phyloP scores from a whole-genome alignment of 2,329 filamentous ascomycete species.

The Knufia fluminis region DNA sequence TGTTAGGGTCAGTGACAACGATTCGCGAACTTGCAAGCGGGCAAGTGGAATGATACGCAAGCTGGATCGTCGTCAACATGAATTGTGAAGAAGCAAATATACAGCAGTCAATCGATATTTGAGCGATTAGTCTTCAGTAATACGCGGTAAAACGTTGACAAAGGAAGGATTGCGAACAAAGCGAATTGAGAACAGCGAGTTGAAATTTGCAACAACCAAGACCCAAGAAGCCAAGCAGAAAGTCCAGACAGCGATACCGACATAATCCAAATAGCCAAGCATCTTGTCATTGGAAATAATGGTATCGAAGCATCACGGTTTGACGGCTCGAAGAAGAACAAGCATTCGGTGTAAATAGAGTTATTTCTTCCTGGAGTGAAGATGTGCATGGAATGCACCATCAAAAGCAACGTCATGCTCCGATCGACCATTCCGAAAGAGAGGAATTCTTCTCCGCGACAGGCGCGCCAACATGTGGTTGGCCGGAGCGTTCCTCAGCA shows the following conservation, averaged over 20 bases:
- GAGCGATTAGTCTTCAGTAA: background rate
- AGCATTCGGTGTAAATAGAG: slow-evolving; percentile 4
- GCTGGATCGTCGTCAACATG: too few relatives aligned
- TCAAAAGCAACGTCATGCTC: background rate
- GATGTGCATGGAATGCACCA: background rate
- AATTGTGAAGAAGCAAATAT: too few relatives aligned
- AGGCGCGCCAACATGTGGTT: background rate
- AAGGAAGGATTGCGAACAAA: slow-evolving; percentile 1
- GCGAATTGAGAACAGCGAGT: background rate
- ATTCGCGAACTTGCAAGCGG: background rate
- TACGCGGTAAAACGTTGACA: background rate
- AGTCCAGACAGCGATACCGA: background rate
- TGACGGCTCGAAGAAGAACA: slow-evolving; percentile 4
- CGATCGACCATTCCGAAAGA: background rate
- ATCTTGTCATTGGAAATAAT: background rate
- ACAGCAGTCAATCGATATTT: background rate
- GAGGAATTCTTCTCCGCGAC: background rate
- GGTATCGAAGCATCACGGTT: background rate
- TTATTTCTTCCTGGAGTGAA: background rate
- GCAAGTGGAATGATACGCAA: too few relatives aligned
- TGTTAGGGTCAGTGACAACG: background rate
- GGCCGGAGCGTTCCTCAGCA: background rate
- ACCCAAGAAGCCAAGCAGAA: slow-evolving; percentile 7
- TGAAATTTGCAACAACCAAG: background rate
- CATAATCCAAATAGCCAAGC: slow-evolving; percentile 3